Percentiles rank a stretch among this genome's conserved stretches.
These are phyloP conservation scores for Xylona heveae DNA, from an alignment of 495 filamentous ascomycete genomes.

Conservation along the genomic window DNA sequence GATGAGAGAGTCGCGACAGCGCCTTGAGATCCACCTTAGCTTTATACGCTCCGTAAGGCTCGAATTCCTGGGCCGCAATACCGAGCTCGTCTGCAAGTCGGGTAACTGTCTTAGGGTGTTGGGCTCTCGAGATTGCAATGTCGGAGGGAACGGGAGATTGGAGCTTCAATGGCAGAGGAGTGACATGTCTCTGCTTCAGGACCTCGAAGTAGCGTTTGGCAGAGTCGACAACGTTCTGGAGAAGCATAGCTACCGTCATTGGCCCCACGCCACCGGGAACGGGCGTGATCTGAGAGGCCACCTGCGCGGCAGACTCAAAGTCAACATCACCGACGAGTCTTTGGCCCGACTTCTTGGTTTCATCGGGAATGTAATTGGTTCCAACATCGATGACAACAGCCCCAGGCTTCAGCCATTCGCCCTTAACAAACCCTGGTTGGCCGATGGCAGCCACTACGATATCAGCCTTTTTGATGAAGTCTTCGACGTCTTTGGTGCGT, in stretches of 20 bases:
- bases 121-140: constrained; percentile 76
- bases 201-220: constrained; percentile 63
- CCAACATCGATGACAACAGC: constrained; percentile 94
- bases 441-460: constrained; percentile 87
- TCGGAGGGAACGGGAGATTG: constrained; percentile 69
- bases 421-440: constrained; percentile 66
- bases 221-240: constrained; percentile 81
- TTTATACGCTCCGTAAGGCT: constrained; percentile 88
- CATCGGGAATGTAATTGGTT: constrained; percentile 89
- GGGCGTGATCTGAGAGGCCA: constrained; percentile 90
- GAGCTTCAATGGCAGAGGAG: constrained; percentile 59
- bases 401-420: constrained; percentile 86
- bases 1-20: constrained; percentile 65
- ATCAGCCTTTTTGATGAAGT: constrained; percentile 64
- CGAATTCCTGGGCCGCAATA: constrained; percentile 64
- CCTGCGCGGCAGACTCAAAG: constrained; percentile 62
- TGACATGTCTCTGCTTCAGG: constrained; percentile 48
- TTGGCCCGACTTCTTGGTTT: constrained; percentile 80
- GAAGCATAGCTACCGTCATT: constrained; percentile 94
- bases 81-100: constrained; percentile 70
- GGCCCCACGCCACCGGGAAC: constrained; percentile 94
- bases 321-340: constrained; percentile 94
- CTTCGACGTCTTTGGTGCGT: constrained; percentile 48
- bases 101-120: constrained; percentile 76
- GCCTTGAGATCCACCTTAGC: constrained; percentile 75